phyloP scores from a whole-genome alignment of 257 asterid genomes.

The Ajuga chamaepitys region DNA sequence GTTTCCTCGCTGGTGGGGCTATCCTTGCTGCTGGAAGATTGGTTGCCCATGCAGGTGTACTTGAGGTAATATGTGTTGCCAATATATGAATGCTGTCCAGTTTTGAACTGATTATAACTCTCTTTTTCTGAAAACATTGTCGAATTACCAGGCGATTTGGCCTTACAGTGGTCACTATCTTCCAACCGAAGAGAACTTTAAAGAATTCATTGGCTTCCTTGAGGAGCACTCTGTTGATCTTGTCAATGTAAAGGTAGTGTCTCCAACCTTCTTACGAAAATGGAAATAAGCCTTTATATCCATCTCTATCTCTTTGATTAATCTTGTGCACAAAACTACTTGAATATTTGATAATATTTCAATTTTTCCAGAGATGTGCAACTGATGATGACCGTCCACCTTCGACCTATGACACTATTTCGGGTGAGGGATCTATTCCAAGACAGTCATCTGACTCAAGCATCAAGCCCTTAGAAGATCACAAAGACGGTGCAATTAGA shows the following conservation, averaged over 20 bases:
- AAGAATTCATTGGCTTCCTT: constrained; percentile 72
- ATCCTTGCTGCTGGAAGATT: constrained; percentile 92
- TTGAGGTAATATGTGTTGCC: constrained; percentile 67
- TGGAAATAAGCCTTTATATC: too few relatives aligned
- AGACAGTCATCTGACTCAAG: background rate
- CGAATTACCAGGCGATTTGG: constrained; percentile 51
- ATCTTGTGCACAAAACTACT: too few relatives aligned
- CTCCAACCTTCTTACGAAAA: background rate
- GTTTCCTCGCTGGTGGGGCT: constrained; percentile 91
- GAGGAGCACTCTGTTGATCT: constrained; percentile 77
- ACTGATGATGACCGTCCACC: constrained; percentile 60
- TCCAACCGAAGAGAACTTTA: constrained; percentile 85
- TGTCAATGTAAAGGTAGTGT: constrained; percentile 61
- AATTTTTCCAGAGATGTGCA: constrained; percentile 51
- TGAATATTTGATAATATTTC: background rate
- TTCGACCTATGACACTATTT: background rate
- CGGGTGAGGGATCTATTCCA: constrained; percentile 23
- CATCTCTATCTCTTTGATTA: background rate
- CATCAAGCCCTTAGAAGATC: constrained; percentile 17
- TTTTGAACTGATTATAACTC: too few relatives aligned
- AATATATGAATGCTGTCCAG: too few relatives aligned
- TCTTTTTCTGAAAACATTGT: background rate
- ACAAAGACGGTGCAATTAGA: too few relatives aligned
- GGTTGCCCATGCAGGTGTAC: constrained; percentile 67
- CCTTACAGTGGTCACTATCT: constrained; percentile 96